phyloP scores from a whole-genome alignment of 1,284 basidiomycete genomes.

The Phaffia rhodozyma region DNA sequence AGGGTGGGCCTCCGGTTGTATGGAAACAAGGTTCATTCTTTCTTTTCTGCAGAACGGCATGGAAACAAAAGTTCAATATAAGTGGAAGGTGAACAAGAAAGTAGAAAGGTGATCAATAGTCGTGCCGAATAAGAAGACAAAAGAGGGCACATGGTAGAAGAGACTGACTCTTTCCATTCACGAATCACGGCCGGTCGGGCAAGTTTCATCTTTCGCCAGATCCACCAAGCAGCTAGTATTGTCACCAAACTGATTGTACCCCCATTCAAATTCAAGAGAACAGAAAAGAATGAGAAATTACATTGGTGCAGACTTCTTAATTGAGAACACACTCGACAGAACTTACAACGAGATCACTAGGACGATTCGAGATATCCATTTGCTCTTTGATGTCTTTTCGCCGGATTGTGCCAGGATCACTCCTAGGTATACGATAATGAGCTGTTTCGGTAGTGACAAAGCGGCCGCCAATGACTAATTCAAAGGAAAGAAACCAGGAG shows the following conservation, averaged over 20 bases:
- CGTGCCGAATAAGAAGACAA: no score
- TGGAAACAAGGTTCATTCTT: no score
- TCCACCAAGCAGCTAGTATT: slow-evolving; percentile 67
- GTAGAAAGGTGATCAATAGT: no score
- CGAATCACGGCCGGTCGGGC: slow-evolving; percentile 63
- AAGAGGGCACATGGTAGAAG: not conserved
- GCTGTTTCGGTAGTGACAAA: slow-evolving; percentile 30
- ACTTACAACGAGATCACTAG: slow-evolving; percentile 45
- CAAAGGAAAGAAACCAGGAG: not conserved
- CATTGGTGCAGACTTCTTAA: slow-evolving; percentile 19
- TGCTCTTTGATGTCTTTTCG: slow-evolving; percentile 38
- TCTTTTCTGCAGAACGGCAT: no score
- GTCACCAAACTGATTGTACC: slow-evolving; percentile 45
- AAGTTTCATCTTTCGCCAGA: slow-evolving; percentile 59
- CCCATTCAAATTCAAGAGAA: slow-evolving; percentile 16
- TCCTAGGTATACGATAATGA: slow-evolving; percentile 61
- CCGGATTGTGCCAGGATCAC: slow-evolving; percentile 41
- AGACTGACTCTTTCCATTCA: slow-evolving; percentile 25
- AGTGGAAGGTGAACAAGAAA: no score
- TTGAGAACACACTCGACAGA: slow-evolving; percentile 11
- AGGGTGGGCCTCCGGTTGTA: no score
- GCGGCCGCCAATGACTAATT: not conserved
- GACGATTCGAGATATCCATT: slow-evolving; percentile 52
- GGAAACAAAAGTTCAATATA: no score
- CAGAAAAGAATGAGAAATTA: slow-evolving; percentile 1